Conservation (phyloP, 176 grass and related monocot genomes). For the Saccharum spontaneum region DNA sequence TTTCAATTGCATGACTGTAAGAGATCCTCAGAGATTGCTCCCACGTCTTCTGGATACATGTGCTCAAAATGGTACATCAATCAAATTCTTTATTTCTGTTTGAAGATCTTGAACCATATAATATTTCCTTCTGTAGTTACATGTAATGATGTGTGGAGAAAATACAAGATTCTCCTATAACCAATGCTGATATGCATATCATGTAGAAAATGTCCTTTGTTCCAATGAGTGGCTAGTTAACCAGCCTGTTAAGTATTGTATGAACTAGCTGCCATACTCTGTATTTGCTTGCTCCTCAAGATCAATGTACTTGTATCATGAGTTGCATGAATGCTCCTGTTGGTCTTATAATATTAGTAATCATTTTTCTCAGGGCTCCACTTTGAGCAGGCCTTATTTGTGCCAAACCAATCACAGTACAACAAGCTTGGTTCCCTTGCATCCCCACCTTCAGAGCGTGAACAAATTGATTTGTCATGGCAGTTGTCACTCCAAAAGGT, state of each 20-base stretch:
- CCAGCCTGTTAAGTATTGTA: background rate
- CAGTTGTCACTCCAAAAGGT: slow-evolving; percentile 74
- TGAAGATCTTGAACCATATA: slow-evolving; percentile 30
- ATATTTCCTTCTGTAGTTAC: slow-evolving; percentile 15
- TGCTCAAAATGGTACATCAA: slow-evolving; percentile 61
- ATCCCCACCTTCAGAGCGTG: slow-evolving; percentile 65
- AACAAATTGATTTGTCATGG: slow-evolving; percentile 86
- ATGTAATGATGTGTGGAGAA: slow-evolving; percentile 18
- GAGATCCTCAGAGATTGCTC: slow-evolving; percentile 91
- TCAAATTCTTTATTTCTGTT: slow-evolving; percentile 14
- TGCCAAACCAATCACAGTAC: slow-evolving; percentile 86
- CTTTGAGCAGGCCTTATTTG: slow-evolving; percentile 85
- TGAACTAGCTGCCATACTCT: slow-evolving; percentile 1
- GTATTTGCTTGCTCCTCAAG: background rate
- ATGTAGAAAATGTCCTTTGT: slow-evolving; percentile 6
- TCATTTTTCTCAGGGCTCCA: slow-evolving; percentile 57
- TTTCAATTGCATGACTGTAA: slow-evolving; percentile 99
- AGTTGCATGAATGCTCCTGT: slow-evolving; percentile 18
- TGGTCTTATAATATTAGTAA: background rate
- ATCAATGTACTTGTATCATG: slow-evolving; percentile 24
- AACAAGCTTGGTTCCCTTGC: slow-evolving; percentile 77
- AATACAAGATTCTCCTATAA: background rate
- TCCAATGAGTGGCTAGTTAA: slow-evolving; percentile 15
- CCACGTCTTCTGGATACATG: slow-evolving; percentile 72
- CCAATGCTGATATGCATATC: background rate